These are phyloP conservation scores for Phialemonium atrogriseum DNA, from an alignment of 2,329 filamentous ascomycete genomes.

Conservation along the genomic window DNA sequence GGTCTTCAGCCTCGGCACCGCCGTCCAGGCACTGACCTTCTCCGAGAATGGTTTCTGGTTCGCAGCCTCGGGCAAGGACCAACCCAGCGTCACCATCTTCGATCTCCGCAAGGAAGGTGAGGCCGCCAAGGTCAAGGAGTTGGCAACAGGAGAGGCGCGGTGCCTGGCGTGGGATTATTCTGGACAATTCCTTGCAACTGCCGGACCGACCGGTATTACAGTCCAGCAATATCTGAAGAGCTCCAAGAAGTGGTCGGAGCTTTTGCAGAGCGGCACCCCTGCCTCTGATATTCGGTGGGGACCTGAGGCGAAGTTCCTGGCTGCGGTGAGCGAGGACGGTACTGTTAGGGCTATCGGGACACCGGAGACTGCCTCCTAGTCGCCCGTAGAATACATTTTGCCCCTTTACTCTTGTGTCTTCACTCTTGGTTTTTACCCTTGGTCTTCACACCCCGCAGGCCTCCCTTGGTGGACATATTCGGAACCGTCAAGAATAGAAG, in stretches of 20 bases:
- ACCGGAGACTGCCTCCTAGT: constrained; percentile 30
- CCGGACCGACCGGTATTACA: constrained; percentile 69
- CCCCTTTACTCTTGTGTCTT: too few species aligned
- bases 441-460: too few species aligned
- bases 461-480: too few species aligned
- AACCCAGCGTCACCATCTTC: constrained; percentile 76
- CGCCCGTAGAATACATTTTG: too few species aligned
- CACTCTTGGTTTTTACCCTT: too few species aligned
- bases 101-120: constrained; percentile 89
- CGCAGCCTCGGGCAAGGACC: constrained; percentile 69
- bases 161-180: constrained; percentile 89
- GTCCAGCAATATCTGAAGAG: constrained; percentile 87
- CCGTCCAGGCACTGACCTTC: constrained; percentile 72
- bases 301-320: constrained; percentile 60
- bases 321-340: constrained; percentile 68
- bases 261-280: constrained; percentile 62
- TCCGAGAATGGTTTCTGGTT: constrained; percentile 98
- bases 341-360: constrained; percentile 61
- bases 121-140: constrained; percentile 69
- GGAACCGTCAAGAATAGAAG: too few species aligned
- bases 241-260: constrained; percentile 82
- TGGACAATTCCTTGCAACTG: constrained; percentile 82
- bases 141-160: constrained; percentile 76
- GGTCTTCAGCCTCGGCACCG: constrained; percentile 59
- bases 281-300: constrained; percentile 74